Evolutionary conservation across 768 basidiomycete genomes (phyloP).

Genomic region (Russula sp.): DNA sequence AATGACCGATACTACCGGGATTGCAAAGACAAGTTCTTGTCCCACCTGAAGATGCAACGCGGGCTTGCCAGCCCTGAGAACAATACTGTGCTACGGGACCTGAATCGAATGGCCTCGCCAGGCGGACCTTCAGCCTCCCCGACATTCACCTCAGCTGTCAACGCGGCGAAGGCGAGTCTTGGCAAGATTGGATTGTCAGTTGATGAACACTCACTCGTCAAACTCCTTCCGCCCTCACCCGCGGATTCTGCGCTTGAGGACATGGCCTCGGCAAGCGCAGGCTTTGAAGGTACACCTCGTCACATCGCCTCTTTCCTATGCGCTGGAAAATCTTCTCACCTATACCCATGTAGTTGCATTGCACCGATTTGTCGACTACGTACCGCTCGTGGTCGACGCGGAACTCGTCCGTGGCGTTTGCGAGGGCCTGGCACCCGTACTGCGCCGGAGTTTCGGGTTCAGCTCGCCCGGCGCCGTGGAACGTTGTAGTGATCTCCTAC

Average conservation of each 20-base stretch:
- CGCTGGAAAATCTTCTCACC: background rate
- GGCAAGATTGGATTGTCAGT: background rate
- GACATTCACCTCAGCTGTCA: background rate
- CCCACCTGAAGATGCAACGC: conserved; percentile 16
- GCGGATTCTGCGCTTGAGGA: conserved; percentile 11
- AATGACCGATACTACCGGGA: conserved; percentile 12
- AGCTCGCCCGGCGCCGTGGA: conserved; percentile 2
- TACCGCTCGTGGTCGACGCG: conserved; percentile 14
- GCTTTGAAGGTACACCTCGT: conserved; percentile 19
- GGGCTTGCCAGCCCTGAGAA: background rate
- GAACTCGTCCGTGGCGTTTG: conserved; percentile 17
- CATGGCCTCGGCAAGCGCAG: conserved; percentile 19
- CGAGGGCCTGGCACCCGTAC: background rate
- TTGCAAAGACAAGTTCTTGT: conserved; percentile 16
- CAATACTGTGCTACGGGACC: background rate
- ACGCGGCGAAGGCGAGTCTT: background rate
- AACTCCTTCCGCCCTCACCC: background rate
- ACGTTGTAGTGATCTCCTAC: conserved; percentile 6
- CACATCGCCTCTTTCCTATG: background rate
- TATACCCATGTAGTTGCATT: conserved; percentile 1
- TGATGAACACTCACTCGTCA: background rate
- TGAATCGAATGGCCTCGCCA: background rate
- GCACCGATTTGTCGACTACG: conserved; percentile 19
- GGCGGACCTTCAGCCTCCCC: background rate
- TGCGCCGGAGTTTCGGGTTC: conserved; percentile 8